Conservation (phyloP, 306 rosid species). For the Dalbergia cochinchinensis region DNA sequence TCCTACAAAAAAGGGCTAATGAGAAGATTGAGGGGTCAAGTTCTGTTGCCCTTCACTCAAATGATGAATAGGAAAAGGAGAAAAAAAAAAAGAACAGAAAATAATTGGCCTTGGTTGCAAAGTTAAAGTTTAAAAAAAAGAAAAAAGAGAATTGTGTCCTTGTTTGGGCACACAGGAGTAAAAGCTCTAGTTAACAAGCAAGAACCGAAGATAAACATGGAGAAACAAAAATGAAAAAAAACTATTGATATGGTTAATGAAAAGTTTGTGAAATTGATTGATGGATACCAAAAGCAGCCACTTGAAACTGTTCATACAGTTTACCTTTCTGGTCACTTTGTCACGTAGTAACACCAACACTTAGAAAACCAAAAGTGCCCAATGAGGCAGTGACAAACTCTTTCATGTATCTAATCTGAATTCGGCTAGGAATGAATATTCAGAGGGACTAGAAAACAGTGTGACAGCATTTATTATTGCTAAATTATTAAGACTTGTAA, state of each 20-base stretch:
- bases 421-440: conserved; percentile 29
- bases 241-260: background rate
- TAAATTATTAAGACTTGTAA: conserved; percentile 35
- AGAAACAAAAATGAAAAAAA: background rate
- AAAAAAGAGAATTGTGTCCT: background rate
- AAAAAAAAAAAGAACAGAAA: background rate
- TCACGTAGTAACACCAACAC: background rate
- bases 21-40: conserved; percentile 43
- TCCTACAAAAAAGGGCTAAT: background rate
- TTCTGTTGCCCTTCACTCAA: conserved; percentile 23
- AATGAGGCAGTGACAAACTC: conserved; percentile 1
- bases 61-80: conserved; percentile 14
- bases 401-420: conserved; percentile 5
- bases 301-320: conserved; percentile 1
- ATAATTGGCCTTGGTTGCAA: background rate
- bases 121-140: background rate
- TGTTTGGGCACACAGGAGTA: background rate
- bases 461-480: conserved; percentile 6
- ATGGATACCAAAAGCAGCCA: conserved; percentile 44
- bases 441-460: conserved; percentile 20
- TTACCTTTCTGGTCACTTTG: conserved; percentile 16
- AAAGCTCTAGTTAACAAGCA: too few species aligned
- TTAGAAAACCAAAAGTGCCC: conserved; percentile 27
- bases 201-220: background rate
- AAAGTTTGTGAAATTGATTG: conserved; percentile 43